Percentiles rank a stretch among this genome's conserved stretches.
Conservation (phyloP, 257 asterid genomes). For the Solanum dulcamara region DNA sequence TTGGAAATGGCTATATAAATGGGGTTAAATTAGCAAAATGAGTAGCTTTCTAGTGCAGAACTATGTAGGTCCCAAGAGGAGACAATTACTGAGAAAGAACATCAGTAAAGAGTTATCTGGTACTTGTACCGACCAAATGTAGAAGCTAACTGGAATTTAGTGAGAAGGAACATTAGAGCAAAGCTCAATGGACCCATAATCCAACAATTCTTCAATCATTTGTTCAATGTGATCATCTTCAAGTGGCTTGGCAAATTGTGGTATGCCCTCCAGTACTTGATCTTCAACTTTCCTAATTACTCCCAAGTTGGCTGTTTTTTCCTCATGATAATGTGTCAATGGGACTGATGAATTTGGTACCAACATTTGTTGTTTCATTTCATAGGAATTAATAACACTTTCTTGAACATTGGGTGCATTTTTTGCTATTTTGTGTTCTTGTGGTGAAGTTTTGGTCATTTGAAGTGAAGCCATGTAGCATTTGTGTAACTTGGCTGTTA, state of each 20-base stretch:
- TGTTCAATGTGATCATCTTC: conserved; percentile 80
- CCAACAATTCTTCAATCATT: conserved; percentile 80
- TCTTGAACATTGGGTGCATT: background rate
- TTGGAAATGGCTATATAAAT: background rate
- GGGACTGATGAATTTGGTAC: background rate
- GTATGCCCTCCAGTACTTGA: background rate
- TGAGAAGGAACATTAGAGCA: conserved; percentile 23
- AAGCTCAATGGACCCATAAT: conserved; percentile 63
- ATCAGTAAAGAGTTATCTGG: background rate
- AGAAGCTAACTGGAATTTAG: background rate
- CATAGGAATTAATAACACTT: background rate
- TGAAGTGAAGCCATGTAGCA: conserved; percentile 60
- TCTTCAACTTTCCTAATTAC: background rate
- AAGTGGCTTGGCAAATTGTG: conserved; percentile 17
- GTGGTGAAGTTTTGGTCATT: conserved; percentile 19
- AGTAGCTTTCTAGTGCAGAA: background rate
- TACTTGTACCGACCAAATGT: background rate
- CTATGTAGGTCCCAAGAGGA: background rate
- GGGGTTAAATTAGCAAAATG: background rate
- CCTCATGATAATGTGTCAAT: background rate
- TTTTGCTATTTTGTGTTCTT: background rate
- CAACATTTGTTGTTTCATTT: background rate
- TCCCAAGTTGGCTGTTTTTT: background rate
- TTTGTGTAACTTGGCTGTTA: conserved; percentile 75
- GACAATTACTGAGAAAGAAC: background rate